Evolutionary conservation across 768 basidiomycete genomes (phyloP), one percentile per base, ranked within the genome.

Genomic region (Pisolithus sp.): DNA sequence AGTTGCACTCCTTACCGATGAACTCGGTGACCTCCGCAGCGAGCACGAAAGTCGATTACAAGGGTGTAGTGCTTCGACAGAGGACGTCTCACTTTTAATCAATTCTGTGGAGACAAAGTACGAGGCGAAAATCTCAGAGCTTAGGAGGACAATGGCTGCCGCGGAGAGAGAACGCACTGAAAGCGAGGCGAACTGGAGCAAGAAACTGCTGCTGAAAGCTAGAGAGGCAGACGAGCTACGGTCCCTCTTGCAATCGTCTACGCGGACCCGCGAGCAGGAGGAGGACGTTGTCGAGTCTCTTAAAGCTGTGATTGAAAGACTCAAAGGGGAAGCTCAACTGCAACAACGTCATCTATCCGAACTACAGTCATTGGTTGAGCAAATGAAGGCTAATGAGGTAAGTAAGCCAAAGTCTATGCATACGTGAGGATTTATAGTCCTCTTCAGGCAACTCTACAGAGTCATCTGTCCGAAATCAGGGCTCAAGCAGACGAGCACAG

Each of bases 151-250:
- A 49, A 67, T 96, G 23, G 61, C 71, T 5, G 71, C 72, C 8
- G 66, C 84, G 20, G 95, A 97, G 71, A 82, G 78, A 58, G 96
- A 98, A 66, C 78, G 93, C 37, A 84, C 78, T 49, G 93, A 95
- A 46, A 79, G 79, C 28, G 95, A 98, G 60, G 85, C 87, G 23
- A 86, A 90, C 55, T 95, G 93, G 90, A 88, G 86, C 62, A 77
- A 76, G 51, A 93, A 92, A 63, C 72, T 97, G 30, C 77, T 77
- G 23, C 86, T 90, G 60, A 88, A 91, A 63, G 75, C 79, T 21
- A 77, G 76, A 56, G 93, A 95, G 64, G 71, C 85, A 18, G 92
- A 96, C 52, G 79, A 82, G 46, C 61, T 93, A 54, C 82, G 85
- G 62, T 71, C 70, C 38, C 61, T 75, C 39, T 62, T 93, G 37